Percentiles rank a stretch among this genome's conserved stretches.
phyloP scores from a whole-genome alignment of 352 stramenopile species.

The Stephanocyclus meneghinianus region DNA sequence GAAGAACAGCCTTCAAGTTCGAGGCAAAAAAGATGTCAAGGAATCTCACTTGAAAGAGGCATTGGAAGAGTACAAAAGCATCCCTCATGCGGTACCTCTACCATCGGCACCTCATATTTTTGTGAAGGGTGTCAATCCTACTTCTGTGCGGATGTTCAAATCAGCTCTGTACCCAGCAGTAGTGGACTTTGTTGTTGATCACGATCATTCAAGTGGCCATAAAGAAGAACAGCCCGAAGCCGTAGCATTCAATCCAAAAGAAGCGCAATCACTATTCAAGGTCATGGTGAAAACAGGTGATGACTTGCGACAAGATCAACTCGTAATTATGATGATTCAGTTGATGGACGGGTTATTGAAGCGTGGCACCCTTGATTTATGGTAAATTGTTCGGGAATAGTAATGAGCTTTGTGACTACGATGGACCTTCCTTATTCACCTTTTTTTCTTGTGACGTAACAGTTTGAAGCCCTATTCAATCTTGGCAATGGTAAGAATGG shows the following conservation, averaged over 20 bases:
- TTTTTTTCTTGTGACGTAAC: not conserved
- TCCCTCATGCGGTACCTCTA: conserved; percentile 62
- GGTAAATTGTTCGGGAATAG: conserved; percentile 24
- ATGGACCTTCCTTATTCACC: not conserved
- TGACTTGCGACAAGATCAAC: conserved; percentile 98
- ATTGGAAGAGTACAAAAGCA: conserved; percentile 82
- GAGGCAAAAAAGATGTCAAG: conserved; percentile 94
- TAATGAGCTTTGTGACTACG: not conserved
- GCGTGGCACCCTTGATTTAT: conserved; percentile 96
- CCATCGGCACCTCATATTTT: conserved; percentile 77
- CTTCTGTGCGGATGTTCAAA: conserved; percentile 95
- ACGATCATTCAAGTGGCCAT: conserved; percentile 41
- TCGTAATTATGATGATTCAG: conserved; percentile 99
- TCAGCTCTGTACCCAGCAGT: conserved; percentile 96
- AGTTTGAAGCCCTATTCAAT: conserved; percentile 93
- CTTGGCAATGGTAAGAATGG: conserved; percentile 73
- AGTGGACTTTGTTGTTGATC: conserved; percentile 88
- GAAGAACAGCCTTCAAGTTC: conserved; percentile 88
- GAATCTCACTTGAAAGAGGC: conserved; percentile 90
- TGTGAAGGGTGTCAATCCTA: conserved; percentile 88
- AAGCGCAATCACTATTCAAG: conserved; percentile 83
- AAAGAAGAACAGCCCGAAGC: conserved; percentile 29
- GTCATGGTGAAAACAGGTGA: conserved; percentile 99
- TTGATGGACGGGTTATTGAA: conserved; percentile 99
- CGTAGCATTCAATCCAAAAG: conserved; percentile 19